Percentiles rank a stretch among this genome's conserved stretches.
These are phyloP conservation scores for Mrakia frigida DNA, from an alignment of 768 basidiomycete species.

Conservation along the genomic window DNA sequence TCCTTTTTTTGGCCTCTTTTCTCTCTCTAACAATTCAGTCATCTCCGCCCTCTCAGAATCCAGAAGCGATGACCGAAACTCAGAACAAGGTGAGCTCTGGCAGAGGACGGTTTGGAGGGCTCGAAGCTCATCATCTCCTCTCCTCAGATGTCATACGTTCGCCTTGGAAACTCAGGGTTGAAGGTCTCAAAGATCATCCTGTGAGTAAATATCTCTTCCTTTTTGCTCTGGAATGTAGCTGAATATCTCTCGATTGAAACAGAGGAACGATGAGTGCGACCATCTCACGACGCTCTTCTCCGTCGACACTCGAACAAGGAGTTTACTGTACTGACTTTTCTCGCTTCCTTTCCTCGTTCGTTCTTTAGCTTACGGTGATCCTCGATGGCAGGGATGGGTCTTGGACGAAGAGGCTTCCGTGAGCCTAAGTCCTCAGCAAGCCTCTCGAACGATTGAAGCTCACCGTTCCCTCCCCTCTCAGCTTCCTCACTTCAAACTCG, in stretches of 20 bases:
- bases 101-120: too few species aligned
- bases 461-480: too few species aligned
- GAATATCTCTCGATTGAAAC: background rate
- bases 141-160: constrained; percentile 12
- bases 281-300: background rate
- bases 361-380: background rate
- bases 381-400: constrained; percentile 12
- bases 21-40: too few species aligned
- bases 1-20: too few species aligned
- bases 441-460: background rate
- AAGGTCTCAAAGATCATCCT: constrained; percentile 29
- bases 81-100: too few species aligned
- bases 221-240: background rate
- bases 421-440: background rate
- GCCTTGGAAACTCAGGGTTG: constrained; percentile 22
- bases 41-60: too few species aligned
- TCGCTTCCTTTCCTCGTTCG: background rate
- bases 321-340: too few species aligned
- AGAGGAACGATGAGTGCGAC: constrained; percentile 8
- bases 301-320: background rate
- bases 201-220: background rate
- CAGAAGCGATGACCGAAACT: too few species aligned
- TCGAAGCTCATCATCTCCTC: too few species aligned
- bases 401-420: background rate
- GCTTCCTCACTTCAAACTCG: too few species aligned